phyloP scores from a whole-genome alignment of 306 rosid genomes.

The Prunus salicina region DNA sequence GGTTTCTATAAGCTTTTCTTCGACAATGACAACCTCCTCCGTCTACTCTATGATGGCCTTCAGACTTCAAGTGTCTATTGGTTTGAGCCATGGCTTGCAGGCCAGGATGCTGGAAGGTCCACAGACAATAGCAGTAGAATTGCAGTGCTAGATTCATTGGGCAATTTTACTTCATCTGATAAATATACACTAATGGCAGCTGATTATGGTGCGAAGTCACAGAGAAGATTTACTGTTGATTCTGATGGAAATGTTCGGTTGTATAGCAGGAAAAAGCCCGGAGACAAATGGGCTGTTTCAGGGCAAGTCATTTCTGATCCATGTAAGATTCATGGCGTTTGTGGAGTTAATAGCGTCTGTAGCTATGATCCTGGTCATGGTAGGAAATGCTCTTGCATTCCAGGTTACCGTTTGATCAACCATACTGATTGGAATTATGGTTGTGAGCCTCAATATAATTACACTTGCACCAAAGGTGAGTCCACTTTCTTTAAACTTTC shows the following conservation, averaged over 20 bases:
- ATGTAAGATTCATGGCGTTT: conserved; percentile 49
- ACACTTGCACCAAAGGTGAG: conserved; percentile 16
- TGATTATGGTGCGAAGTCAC: conserved; percentile 32
- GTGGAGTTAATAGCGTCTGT: conserved; percentile 44
- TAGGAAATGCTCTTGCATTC: conserved; percentile 36
- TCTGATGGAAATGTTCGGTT: conserved; percentile 43
- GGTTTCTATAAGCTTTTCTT: conserved; percentile 48
- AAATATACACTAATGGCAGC: conserved; percentile 22
- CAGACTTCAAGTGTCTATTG: conserved; percentile 40
- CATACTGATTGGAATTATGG: conserved; percentile 38
- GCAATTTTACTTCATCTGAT: conserved; percentile 47
- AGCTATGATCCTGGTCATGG: conserved; percentile 9
- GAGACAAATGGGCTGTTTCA: conserved; percentile 29
- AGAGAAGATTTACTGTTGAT: conserved; percentile 39
- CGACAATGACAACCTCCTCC: conserved; percentile 44
- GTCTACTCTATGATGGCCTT: conserved; percentile 50
- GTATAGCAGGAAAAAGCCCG: conserved; percentile 25
- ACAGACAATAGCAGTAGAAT: conserved; percentile 37
- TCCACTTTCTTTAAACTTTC: conserved; percentile 25
- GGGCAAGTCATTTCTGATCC: conserved; percentile 40
- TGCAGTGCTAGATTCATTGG: conserved; percentile 34
- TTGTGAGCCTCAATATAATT: conserved; percentile 34
- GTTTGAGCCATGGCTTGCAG: conserved; percentile 37
- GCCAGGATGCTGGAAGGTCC: conserved; percentile 23
- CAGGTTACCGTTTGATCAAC: conserved; percentile 33